Percentiles rank a stretch among this genome's conserved stretches.
Conservation (phyloP, 140 eudicot species). For the Erigeron philadelphicus region DNA sequence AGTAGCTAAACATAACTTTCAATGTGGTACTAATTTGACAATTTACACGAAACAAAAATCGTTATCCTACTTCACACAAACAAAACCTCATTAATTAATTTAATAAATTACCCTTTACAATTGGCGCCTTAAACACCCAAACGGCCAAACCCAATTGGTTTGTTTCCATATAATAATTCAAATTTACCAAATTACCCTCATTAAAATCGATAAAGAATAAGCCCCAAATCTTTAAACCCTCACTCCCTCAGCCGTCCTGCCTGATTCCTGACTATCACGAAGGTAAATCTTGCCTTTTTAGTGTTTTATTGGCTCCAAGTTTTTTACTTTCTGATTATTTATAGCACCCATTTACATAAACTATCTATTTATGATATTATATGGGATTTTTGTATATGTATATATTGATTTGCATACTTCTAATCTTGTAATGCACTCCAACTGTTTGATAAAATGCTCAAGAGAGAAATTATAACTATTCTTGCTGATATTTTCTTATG, state of each 20-base stretch:
- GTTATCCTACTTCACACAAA: background rate
- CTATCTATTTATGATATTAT: background rate
- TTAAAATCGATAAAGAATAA: background rate
- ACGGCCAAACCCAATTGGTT: constrained; percentile 5
- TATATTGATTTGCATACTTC: background rate
- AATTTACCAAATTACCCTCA: constrained; percentile 3
- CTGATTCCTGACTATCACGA: background rate
- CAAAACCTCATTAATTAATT: background rate
- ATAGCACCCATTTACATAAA: background rate
- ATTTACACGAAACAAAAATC: background rate
- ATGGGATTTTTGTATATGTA: background rate
- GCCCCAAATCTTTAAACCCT: background rate
- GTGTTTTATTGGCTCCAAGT: background rate
- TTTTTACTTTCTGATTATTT: background rate
- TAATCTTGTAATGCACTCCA: background rate
- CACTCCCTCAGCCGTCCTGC: background rate
- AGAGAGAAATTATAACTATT: constrained; percentile 5
- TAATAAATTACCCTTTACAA: background rate
- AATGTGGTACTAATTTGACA: too few relatives aligned
- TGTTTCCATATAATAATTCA: background rate
- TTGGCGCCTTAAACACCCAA: constrained; percentile 12
- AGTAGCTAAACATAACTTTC: too few relatives aligned
- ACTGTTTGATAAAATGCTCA: constrained; percentile 15
- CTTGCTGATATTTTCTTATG: too few relatives aligned
- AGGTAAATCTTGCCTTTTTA: background rate